Evolutionary conservation across 192 early-diverging fungal genomes (phyloP), one percentile per base, ranked within the genome.

Genomic region (Backusella sp.): DNA sequence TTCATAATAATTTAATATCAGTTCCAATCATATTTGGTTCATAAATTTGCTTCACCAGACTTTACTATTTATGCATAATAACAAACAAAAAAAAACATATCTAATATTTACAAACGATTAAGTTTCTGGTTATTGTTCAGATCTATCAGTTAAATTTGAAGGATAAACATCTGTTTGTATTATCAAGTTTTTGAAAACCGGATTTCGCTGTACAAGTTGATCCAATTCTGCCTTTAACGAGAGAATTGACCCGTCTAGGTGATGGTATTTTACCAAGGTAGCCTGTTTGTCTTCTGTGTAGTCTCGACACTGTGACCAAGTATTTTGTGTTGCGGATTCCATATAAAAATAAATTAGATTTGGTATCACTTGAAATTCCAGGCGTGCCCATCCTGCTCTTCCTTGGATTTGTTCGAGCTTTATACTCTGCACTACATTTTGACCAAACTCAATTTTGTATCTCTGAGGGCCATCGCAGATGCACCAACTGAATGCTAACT

Each of bases 261-360:
- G 77, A 73, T 89, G 88, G 23, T 79, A 73, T 62, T 66, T 74
- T 11, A 85, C 77, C n/a, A 77, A 52, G 17, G 86, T 84, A 23
- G 88, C 89, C 78, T 90, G 88, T 71, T 84, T 85, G 73, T 84
- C 87, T 65, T 89, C 87, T 19, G 89, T 90, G 32, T 89, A 90
- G 80, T 90, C 89, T 39, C 84, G 85, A 73, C 89, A 89, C 73
- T 87, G 84, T 36, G 84, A 86, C 89, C 89, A 90, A 37, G 77
- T 76, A 71, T 71, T 26, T 11, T 41, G 70, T 71, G 35, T 49
- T 35, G 32, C 28, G 6, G 42, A 26, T 52, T 87, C 84, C 84
- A 66, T 85, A 66, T 75, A 90, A 73, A 74, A 86, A 78, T 74
- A 88, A 73, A 68, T 83, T 78, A 84, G 76, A 67, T 88, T 80